Percentiles rank a stretch among this genome's conserved stretches.
These are phyloP conservation scores for Penicillium sp. DNA, from an alignment of 2,329 filamentous ascomycete genomes.

Conservation along the genomic window DNA sequence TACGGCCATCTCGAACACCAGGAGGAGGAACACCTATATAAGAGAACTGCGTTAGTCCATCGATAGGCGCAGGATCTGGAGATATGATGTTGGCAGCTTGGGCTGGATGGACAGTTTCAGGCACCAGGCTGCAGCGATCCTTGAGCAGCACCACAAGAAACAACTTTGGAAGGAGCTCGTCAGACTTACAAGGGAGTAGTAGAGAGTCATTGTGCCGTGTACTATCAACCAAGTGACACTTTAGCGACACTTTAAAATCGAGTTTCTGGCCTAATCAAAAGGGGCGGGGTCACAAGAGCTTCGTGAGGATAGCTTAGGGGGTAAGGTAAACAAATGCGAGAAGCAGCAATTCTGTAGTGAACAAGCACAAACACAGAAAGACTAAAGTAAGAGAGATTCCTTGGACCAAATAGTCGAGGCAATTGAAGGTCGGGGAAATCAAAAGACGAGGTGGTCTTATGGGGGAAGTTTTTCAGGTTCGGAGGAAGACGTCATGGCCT, in stretches of 20 bases:
- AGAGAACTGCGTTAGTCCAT: slow-evolving; percentile 8
- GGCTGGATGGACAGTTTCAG: slow-evolving; percentile 7
- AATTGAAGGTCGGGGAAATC: slow-evolving; percentile 38
- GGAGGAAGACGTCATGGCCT: slow-evolving; percentile 33
- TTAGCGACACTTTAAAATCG: background rate
- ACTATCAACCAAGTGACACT: background rate
- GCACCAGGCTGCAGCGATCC: slow-evolving; percentile 23
- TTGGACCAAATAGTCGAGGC: slow-evolving; percentile 3
- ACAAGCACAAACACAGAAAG: background rate
- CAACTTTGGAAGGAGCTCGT: background rate
- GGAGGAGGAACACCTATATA: slow-evolving; percentile 47
- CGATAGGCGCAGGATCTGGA: slow-evolving; percentile 1
- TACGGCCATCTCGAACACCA: slow-evolving; percentile 50
- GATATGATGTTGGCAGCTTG: slow-evolving; percentile 8
- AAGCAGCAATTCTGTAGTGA: background rate
- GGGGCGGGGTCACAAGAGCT: slow-evolving; percentile 18
- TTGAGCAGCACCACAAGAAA: background rate
- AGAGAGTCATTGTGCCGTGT: slow-evolving; percentile 61
- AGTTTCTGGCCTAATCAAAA: slow-evolving; percentile 14
- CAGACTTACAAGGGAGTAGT: slow-evolving; percentile 62
- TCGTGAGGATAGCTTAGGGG: slow-evolving; percentile 9
- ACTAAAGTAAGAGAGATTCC: background rate
- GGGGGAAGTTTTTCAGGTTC: slow-evolving; percentile 19
- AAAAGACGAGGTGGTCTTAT: slow-evolving; percentile 69
- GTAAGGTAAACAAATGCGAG: slow-evolving; percentile 14